Base-by-base conservation (phyloP, 768 basidiomycete species). In the Fibroporia radiculosa region DNA sequence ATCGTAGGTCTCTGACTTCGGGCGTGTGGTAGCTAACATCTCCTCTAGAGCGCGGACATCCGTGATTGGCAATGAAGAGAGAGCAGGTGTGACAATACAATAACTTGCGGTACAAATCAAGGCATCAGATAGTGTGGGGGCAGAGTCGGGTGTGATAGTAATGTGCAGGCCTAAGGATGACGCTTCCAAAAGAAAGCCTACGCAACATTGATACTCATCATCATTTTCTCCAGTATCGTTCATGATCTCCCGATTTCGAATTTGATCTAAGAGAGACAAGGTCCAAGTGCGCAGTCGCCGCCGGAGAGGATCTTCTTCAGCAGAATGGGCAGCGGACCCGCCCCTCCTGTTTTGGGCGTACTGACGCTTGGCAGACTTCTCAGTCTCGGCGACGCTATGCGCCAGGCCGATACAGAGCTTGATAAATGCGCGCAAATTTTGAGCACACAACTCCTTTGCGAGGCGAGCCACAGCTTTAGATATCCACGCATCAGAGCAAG, bases 381-480 rank as follows among this genome's bases (percentile, higher is more conserved):
- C 32, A 11, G 16, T 27, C 19, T 27, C 46, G 33, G 18, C 20
- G 25, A 38, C 23, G 23, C 32, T 19, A 18, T 43, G 19, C 1
- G 61, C 57, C n/a, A 73, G 47, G 10, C 61, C 49, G 36, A 49
- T 44, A 44, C 59, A 47, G 39, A 69, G 54, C 27, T 44, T 28
- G 37, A 68, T 50, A 55, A 67, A 68, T 10, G 61, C 61, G 10
- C 48, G 53, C 5, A 64, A 58, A 42, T 73, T 65, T 4, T 51
- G 44, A 22, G 39, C 44, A 43, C 60, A 61, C 19, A 71, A 38
- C 3, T 49, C 47, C n/a, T 61, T 55, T 3, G 61, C 63, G 34
- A 75, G 56, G 6, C 56, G 68, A 27, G 64, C 55, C 13, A 71
- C 50, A 8, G 68, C 69, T 50, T 66, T 69, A 48, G 66, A 72